phyloP scores from a whole-genome alignment of 2,329 filamentous ascomycete genomes.

The Trichoderma pleuroti region DNA sequence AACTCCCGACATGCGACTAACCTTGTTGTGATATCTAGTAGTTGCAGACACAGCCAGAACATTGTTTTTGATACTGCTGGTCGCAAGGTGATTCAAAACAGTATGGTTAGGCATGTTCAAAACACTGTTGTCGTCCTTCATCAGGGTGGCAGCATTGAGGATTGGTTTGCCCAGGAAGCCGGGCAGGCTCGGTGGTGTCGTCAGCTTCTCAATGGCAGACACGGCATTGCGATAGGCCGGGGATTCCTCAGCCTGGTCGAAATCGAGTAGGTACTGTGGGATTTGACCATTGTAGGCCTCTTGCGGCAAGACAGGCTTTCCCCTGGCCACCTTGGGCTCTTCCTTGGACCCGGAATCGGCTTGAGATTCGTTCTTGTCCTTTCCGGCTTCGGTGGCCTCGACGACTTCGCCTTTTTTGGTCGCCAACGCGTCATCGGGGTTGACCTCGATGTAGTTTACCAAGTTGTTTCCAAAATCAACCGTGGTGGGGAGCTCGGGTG shows the following conservation, averaged over 20 bases:
- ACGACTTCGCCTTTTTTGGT: conserved; percentile 25
- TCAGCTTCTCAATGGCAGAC: conserved; percentile 71
- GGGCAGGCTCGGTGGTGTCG: conserved; percentile 78
- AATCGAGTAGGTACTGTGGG: conserved; percentile 80
- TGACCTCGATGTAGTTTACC: conserved; percentile 97
- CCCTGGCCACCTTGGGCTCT: conserved; percentile 44
- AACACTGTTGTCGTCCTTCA: conserved; percentile 98
- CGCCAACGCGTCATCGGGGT: conserved; percentile 62
- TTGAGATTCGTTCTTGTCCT: conserved; percentile 10
- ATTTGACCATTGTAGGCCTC: conserved; percentile 69
- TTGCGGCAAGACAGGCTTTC: conserved; percentile 53
- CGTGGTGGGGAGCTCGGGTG: conserved; percentile 81
- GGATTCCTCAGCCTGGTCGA: conserved; percentile 80
- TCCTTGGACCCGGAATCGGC: conserved; percentile 35
- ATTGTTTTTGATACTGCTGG: conserved; percentile 96
- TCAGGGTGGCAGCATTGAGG: conserved; percentile 81
- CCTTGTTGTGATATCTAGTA: conserved; percentile 96
- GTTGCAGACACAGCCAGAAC: conserved; percentile 93
- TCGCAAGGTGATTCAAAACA: conserved; percentile 91
- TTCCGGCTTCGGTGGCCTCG: conserved; percentile 17
- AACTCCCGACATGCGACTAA: conserved; percentile 35
- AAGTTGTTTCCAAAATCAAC: conserved; percentile 98
- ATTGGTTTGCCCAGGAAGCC: conserved; percentile 94
- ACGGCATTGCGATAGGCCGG: conserved; percentile 70
- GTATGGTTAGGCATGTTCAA: conserved; percentile 97